Conservation (phyloP, 2,329 filamentous ascomycete genomes). For the Zymoseptoria brevis region DNA sequence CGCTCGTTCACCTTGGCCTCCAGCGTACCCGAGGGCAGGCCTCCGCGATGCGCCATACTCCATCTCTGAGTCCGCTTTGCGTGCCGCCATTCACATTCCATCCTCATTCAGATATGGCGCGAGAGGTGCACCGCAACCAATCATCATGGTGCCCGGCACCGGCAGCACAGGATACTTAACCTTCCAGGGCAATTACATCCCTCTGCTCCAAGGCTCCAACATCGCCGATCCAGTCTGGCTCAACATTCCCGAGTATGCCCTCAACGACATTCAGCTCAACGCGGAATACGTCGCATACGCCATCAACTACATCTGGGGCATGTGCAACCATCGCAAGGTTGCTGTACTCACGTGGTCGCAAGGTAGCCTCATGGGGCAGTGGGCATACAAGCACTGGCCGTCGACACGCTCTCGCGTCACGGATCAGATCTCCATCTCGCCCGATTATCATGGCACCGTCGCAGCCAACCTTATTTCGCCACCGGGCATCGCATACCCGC, state of each 20-base stretch:
- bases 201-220: conserved; percentile 35
- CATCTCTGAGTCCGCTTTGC: conserved; percentile 38
- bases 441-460: conserved; percentile 45
- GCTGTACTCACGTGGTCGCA: conserved; percentile 47
- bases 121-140: conserved; percentile 31
- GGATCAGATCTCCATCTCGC: conserved; percentile 45
- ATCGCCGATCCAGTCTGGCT: conserved; percentile 48
- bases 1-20: conserved; percentile 8
- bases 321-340: conserved; percentile 33
- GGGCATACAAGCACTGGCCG: conserved; percentile 51
- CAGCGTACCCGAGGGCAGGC: conserved; percentile 32
- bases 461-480: conserved; percentile 26
- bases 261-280: conserved; percentile 43
- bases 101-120: conserved; percentile 39
- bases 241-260: conserved; percentile 43
- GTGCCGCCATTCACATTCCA: conserved; percentile 46
- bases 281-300: conserved; percentile 50
- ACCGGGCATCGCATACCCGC: conserved; percentile 43
- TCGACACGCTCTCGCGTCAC: conserved; percentile 38
- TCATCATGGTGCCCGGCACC: conserved; percentile 48
- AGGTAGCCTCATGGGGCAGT: conserved; percentile 45
- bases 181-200: conserved; percentile 42
- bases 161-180: conserved; percentile 38
- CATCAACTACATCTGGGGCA: conserved; percentile 46
- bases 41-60: conserved; percentile 42